A percentile compares a stretch with the other conserved stretches of the same genome.
phyloP scores from a whole-genome alignment of 1,284 basidiomycete genomes.

The Apiotrichum siamense region DNA sequence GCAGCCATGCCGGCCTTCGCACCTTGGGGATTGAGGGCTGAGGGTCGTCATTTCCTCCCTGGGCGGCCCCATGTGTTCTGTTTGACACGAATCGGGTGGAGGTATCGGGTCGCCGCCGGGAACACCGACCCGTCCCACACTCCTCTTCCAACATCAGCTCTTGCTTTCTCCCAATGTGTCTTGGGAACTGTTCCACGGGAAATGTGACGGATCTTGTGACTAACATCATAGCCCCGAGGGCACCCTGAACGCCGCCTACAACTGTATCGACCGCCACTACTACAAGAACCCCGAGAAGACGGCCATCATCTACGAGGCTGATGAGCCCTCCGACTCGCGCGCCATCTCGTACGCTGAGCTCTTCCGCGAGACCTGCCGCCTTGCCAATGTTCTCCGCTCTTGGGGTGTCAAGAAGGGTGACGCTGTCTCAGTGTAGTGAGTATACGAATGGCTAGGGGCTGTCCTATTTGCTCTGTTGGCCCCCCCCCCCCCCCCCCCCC shows the following conservation, averaged over 20 bases:
- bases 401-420: constrained; percentile 95
- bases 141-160: no score
- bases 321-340: constrained; percentile 78
- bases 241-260: constrained; percentile 85
- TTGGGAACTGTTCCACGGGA: no score
- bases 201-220: no score
- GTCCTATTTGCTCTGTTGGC: neutral
- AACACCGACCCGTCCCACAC: no score
- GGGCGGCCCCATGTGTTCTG: neutral
- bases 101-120: no score
- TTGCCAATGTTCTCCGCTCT: constrained; percentile 87
- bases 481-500: neutral
- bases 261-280: constrained; percentile 83
- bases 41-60: neutral
- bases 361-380: constrained; percentile 76
- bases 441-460: neutral
- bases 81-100: neutral
- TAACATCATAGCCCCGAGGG: constrained; percentile 62
- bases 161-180: neutral
- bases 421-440: constrained; percentile 75
- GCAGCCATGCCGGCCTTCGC: no score
- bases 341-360: constrained; percentile 79
- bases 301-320: constrained; percentile 98
- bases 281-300: constrained; percentile 86
- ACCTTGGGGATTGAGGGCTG: neutral